Evolutionary conservation across 169 alveolate genomes (phyloP), one percentile per base, ranked within the genome.

Genomic region (Plasmodium malariae): DNA sequence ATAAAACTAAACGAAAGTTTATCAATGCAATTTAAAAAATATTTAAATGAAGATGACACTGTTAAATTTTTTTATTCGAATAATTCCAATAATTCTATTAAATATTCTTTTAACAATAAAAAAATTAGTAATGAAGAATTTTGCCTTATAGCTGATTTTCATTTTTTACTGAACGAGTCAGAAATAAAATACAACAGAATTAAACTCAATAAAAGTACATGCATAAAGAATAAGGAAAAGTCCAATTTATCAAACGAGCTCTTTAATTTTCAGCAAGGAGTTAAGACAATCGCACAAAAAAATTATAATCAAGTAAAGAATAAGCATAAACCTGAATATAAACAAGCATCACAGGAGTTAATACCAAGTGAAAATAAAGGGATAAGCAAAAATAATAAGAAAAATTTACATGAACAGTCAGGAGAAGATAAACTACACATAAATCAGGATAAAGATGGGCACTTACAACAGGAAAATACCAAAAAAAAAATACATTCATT

Each of bases 101-200:
- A 65, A 40, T 49, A 65, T 28, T 65, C 90, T 28, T 32, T 30
- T 43, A 80, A 80, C 40, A 80, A 80, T 51, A 80, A 80, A 80
- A 80, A 80, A 67, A 37, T 80, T 6, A 80, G 19, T 49, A 65
- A 65, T 36, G 90, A 80, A n/a, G 90, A 80, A 28, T 9, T 65
- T 3, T 45, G 49, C 28, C 54, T 80, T 5, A 60, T 80, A 3
- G 51, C 90, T 9, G 59, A 67, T 43, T 49, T 80, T 40, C 90
- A 80, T 57, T 68, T 34, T 26, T 57, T 65, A 7, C 37, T 80
- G 6, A 19, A 51, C 1, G 80, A 65, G 2, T 65, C 71, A 32
- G 83, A 80, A 67, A 17, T 17, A 11, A 80, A 51, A 57, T 59
- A 80, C 14, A 80, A 67, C n/a, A 17, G 67, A 12, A 49, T 65